phyloP scores from a whole-genome alignment of 179 eudicot species.

The Camellia oleifera region DNA sequence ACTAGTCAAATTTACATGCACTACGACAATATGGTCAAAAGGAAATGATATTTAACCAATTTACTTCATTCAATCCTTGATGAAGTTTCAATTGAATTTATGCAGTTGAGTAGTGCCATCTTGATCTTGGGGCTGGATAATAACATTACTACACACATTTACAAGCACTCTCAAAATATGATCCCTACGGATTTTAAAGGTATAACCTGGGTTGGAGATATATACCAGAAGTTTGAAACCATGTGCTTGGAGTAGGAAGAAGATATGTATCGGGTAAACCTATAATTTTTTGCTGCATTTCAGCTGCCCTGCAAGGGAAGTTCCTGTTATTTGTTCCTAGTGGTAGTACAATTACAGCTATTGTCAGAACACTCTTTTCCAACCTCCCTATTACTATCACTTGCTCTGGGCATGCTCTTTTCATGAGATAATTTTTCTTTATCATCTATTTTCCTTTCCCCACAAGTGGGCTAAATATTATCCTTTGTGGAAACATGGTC shows the following conservation, averaged over 20 bases:
- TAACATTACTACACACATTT: neutral
- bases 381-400: neutral
- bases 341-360: neutral
- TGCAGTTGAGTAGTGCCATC: slow-evolving; percentile 9
- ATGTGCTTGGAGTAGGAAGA: slow-evolving; percentile 81
- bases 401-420: neutral
- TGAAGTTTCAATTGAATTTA: slow-evolving; percentile 8
- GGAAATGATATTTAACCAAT: neutral
- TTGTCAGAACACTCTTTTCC: neutral
- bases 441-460: neutral
- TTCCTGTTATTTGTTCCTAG: neutral
- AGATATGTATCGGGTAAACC: slow-evolving; percentile 53
- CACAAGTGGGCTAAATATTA: neutral
- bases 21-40: neutral
- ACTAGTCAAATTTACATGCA: neutral
- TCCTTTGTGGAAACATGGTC: neutral
- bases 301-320: neutral
- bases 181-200: slow-evolving; percentile 54
- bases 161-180: neutral
- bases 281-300: neutral
- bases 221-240: slow-evolving; percentile 66
- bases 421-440: neutral
- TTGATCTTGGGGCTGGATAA: slow-evolving; percentile 2
- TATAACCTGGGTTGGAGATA: slow-evolving; percentile 63
- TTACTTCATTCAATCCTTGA: neutral